Base-by-base conservation (phyloP, 2,329 filamentous ascomycete species). In the Fusarium sp. region DNA sequence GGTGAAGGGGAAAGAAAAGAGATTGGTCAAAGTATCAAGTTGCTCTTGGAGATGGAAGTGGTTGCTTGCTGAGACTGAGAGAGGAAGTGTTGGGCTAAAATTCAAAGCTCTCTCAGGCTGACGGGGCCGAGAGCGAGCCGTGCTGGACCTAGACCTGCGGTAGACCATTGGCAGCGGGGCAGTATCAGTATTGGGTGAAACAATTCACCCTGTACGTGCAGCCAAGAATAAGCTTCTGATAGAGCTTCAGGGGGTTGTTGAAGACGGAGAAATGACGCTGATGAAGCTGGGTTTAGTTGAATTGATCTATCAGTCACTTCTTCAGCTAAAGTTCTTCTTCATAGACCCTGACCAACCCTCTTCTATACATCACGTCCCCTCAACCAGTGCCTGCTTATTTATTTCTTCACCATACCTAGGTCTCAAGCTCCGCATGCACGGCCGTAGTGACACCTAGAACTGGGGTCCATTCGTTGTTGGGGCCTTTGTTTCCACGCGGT, bases 71-170 rank as follows among this genome's bases (percentile, higher is more conserved):
- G 40, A 38, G 42, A 24, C 36, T 38, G 60, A 53, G 45, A 58
- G 48, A 25, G 39, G 51, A 59, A 60, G 58, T 64, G 62, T 65
- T 65, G 62, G 62, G 62, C 62, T 66, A 65, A 65, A 65, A 65
- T 59, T 66, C 53, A 60, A 44, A 66, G 63, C 62, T 63, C 62
- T 61, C 48, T 61, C 48, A 60, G 62, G 53, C 60, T 64, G 58
- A 66, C 43, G 43, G 57, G 59, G 39, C 62, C 58, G 46, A 65
- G 48, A 65, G 43, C 45, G 61, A 44, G 29, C 40, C 42, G 35
- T 47, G 32, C 34, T n/a, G 31, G 31, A 47, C 60, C 54, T 56
- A 51, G 45, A 53, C 53, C 53, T 39, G 32, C 13, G 12, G 8
- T 13, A 31, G 31, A 13, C 41, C 34, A 65, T 48, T 45, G 58